phyloP scores from a whole-genome alignment of 1,139 yeast species.

The Magnusiomyces suaveolens region DNA sequence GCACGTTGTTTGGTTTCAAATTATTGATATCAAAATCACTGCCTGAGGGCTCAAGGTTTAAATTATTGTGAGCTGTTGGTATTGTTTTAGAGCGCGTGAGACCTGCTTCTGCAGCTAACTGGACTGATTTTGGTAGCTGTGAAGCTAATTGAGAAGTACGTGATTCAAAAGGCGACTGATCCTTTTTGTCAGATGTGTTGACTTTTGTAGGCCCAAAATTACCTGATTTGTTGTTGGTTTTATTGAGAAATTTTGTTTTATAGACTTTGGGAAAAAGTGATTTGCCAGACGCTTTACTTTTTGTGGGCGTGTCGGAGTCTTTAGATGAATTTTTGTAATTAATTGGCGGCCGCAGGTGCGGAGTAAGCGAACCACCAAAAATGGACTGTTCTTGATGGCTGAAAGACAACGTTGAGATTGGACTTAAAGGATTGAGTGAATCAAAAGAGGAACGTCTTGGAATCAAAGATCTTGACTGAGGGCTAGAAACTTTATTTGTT shows the following conservation, averaged over 20 bases:
- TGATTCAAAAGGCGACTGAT: not conserved
- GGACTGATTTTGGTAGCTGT: not conserved
- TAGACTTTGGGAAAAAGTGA: not conserved
- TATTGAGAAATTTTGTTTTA: not conserved
- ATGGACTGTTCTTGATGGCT: not conserved
- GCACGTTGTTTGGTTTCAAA: no score
- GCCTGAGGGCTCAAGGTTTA: not conserved
- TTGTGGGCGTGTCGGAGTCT: not conserved
- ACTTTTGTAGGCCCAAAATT: not conserved
- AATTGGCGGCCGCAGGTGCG: constrained; percentile 3
- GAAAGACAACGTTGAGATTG: not conserved
- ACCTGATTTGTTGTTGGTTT: not conserved
- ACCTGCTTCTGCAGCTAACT: not conserved
- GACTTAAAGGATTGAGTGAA: not conserved
- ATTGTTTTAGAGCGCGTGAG: not conserved
- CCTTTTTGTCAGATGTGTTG: not conserved
- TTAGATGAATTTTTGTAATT: not conserved
- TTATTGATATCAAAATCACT: no score
- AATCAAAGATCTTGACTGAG: not conserved
- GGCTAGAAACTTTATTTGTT: not conserved
- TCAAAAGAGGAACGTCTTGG: not conserved
- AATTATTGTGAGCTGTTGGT: not conserved
- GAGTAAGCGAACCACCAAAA: constrained; percentile 1
- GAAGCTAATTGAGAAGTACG: not conserved
- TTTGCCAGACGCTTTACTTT: not conserved